Conservation (phyloP, 352 stramenopile species). For the Discostella stelligera region DNA sequence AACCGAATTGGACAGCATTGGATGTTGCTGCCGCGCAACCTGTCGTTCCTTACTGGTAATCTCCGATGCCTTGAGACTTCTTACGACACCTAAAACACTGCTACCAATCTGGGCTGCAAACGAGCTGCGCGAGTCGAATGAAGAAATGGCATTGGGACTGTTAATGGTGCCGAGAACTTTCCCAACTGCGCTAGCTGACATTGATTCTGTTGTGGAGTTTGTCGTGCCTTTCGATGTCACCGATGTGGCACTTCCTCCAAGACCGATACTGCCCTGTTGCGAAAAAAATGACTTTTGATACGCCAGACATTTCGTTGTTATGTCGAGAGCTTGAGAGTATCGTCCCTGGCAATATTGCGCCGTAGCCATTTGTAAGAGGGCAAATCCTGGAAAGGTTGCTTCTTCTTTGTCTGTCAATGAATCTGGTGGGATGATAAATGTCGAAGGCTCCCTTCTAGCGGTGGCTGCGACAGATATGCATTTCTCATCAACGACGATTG, state of each 20-base stretch:
- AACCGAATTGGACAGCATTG: conserved; percentile 42
- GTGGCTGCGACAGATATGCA: conserved; percentile 2
- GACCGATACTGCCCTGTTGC: background rate
- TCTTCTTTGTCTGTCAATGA: conserved; percentile 2
- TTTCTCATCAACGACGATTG: background rate
- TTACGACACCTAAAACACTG: conserved; percentile 27
- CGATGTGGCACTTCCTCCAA: background rate
- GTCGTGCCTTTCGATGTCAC: conserved; percentile 1
- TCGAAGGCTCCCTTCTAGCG: background rate
- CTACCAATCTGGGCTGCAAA: conserved; percentile 23
- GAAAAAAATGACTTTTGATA: conserved; percentile 35
- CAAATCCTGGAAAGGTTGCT: conserved; percentile 51
- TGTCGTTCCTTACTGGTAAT: background rate
- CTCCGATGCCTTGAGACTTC: conserved; percentile 27
- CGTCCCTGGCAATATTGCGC: conserved; percentile 32
- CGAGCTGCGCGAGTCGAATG: conserved; percentile 22
- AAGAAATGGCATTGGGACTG: conserved; percentile 11
- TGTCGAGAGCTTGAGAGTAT: conserved; percentile 46
- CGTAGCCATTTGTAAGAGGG: conserved; percentile 41
- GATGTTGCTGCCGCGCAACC: conserved; percentile 19
- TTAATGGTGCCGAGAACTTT: conserved; percentile 4
- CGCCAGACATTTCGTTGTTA: conserved; percentile 48
- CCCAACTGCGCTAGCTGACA: background rate
- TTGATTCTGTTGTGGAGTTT: background rate
- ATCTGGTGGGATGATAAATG: background rate